Evolutionary conservation across 805 yeast genomes (phyloP), one percentile per base, ranked within the genome.

Genomic region (Henningerozyma blattae): DNA sequence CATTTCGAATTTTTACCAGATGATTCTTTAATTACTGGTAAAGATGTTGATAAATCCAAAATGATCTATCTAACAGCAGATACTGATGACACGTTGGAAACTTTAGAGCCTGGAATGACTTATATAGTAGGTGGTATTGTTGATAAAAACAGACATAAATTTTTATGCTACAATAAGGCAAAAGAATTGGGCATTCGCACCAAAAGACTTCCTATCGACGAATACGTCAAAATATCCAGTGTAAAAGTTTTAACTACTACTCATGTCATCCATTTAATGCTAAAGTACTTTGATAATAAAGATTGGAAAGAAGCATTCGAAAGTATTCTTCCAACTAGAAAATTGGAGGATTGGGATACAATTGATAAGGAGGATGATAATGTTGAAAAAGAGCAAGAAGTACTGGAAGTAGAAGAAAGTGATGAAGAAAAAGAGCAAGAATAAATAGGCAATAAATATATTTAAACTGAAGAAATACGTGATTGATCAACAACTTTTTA

Each of bases 41-140:
- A 50, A 18, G 51, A 50, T 44, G 38, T 59, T 40, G 65, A 63
- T 25, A 46, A 52, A 30, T 45, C 60, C 2, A 68, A 69, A 25
- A 64, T 61, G 27, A 68, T 84, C 0, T 89, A 91, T 48, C 59
- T 89, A 25, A 77, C 94, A 1, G 93, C 96, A 0, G 98, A 89
- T 47, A 78, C 95, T 0, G 81, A 77, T 7, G 80, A 78, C 6
- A 72, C 65, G 16, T 47, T 91, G 24, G 72, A 68, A 9, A 70
- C 64, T 18, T 61, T 89, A 34, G 75, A 77, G 40, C 72, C 75
- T 4, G 82, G 78, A 3, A 64, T 67, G 52, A 82, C 93, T 0
- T 89, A 89, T 46, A 73, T 89, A 28, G 75, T 89, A 32, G 98
- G 98, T 8, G 98, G 97, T 1, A 89, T 89, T 36, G 97, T 89